Conservation (phyloP, 352 stramenopile species). For the Pythium grandisporangium region DNA sequence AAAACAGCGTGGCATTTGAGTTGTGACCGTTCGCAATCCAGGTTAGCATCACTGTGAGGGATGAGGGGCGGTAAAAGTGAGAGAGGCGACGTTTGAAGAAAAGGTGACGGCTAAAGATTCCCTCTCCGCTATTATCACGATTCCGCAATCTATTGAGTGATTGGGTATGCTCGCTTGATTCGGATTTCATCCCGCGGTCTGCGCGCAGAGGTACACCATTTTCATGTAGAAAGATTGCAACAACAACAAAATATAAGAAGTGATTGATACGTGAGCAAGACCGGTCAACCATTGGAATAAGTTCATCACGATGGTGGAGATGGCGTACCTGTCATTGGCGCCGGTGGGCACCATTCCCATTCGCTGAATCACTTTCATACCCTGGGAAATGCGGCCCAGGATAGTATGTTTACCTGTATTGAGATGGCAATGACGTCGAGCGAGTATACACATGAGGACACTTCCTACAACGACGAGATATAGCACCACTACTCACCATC, state of each 20-base stretch:
- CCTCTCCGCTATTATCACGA: too few species aligned
- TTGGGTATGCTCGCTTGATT: constrained; percentile 55
- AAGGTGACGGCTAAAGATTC: too few species aligned
- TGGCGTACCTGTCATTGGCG: constrained; percentile 68
- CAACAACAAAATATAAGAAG: too few species aligned
- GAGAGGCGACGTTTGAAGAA: too few species aligned
- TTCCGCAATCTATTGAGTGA: constrained; percentile 24
- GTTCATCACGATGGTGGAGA: not conserved
- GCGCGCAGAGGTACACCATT: not conserved
- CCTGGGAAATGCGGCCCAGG: constrained; percentile 87
- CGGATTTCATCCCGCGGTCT: constrained; percentile 78
- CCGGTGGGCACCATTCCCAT: constrained; percentile 87
- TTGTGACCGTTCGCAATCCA: too few species aligned
- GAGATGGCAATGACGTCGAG: constrained; percentile 5
- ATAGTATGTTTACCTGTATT: constrained; percentile 87
- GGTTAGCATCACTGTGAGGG: too few species aligned
- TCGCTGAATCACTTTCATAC: constrained; percentile 91
- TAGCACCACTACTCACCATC: constrained; percentile 50
- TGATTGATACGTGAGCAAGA: too few species aligned
- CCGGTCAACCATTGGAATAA: not conserved
- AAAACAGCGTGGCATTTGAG: too few species aligned
- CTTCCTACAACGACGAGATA: not conserved
- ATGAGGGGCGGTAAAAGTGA: too few species aligned
- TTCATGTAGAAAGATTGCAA: too few species aligned
- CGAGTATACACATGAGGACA: not conserved